Evolutionary conservation across 345 rosid species (phyloP).

Genomic region (Camelina neglecta): DNA sequence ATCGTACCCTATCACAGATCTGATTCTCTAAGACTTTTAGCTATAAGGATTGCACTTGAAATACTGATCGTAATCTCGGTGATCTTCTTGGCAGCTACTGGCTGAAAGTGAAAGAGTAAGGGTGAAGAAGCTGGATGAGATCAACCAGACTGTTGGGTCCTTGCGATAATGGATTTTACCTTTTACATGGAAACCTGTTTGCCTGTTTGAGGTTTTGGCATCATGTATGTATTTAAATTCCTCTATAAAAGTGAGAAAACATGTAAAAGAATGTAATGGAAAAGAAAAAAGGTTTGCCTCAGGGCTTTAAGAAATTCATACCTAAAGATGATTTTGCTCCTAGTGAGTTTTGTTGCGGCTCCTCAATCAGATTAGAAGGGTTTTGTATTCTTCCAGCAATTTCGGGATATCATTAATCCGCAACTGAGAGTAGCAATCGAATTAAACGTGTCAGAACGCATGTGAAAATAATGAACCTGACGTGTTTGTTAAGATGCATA

Average conservation of each 20-base stretch:
- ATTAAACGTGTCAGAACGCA: not conserved
- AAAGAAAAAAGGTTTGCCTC: not conserved
- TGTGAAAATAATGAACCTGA: not conserved
- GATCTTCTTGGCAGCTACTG: conserved; percentile 52
- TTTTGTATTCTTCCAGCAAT: conserved; percentile 77
- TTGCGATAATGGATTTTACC: conserved; percentile 25
- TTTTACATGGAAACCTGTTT: not conserved
- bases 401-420: conserved; percentile 79
- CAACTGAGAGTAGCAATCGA: conserved; percentile 55
- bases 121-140: conserved; percentile 70
- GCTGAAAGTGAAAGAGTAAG: conserved; percentile 66
- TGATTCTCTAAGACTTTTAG: conserved; percentile 23
- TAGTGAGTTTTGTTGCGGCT: conserved; percentile 17
- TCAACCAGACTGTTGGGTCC: conserved; percentile 57
- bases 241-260: not conserved
- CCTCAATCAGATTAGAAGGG: conserved; percentile 51
- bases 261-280: conserved; percentile 5
- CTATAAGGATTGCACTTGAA: conserved; percentile 10
- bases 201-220: not conserved
- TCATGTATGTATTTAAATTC: not conserved
- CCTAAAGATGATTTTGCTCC: conserved; percentile 4
- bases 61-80: conserved; percentile 21
- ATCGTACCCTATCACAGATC: not conserved
- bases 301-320: conserved; percentile 13
- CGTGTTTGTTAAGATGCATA: conserved; percentile 18